These are phyloP conservation scores for Pugionium dolabratum DNA, from an alignment of 345 rosid genomes.

Conservation along the genomic window DNA sequence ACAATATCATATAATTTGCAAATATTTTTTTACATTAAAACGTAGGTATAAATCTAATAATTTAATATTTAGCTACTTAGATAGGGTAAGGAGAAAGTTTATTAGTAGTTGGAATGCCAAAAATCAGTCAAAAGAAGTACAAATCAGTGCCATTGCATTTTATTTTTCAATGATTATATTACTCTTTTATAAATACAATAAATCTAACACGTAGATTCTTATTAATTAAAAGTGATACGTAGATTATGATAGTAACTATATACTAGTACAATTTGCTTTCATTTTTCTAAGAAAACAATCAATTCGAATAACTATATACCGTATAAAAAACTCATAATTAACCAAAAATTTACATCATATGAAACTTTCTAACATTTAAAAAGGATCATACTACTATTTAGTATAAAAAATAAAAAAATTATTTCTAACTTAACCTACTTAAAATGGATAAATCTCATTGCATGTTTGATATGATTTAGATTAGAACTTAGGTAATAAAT, in stretches of 20 bases:
- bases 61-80: neutral
- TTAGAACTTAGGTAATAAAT: neutral
- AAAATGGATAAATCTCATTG: neutral
- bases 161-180: neutral
- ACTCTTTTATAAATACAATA: neutral
- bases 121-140: slow-evolving; percentile 4
- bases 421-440: neutral
- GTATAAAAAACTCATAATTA: neutral
- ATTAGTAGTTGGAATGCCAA: neutral
- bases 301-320: neutral
- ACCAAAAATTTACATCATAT: too few species aligned
- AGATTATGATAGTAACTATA: neutral
- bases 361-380: neutral
- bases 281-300: neutral
- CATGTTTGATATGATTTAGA: neutral
- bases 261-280: neutral
- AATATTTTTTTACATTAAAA: too few species aligned
- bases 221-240: neutral
- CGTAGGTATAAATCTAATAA: too few species aligned
- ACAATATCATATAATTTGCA: too few species aligned
- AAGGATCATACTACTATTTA: neutral
- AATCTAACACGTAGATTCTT: neutral
- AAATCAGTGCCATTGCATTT: neutral
- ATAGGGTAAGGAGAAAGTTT: neutral
- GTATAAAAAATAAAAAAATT: neutral